Percentiles rank a stretch among this genome's conserved stretches.
Conservation (phyloP, 192 early-diverging fungal species). For the Coemansia sp. region DNA sequence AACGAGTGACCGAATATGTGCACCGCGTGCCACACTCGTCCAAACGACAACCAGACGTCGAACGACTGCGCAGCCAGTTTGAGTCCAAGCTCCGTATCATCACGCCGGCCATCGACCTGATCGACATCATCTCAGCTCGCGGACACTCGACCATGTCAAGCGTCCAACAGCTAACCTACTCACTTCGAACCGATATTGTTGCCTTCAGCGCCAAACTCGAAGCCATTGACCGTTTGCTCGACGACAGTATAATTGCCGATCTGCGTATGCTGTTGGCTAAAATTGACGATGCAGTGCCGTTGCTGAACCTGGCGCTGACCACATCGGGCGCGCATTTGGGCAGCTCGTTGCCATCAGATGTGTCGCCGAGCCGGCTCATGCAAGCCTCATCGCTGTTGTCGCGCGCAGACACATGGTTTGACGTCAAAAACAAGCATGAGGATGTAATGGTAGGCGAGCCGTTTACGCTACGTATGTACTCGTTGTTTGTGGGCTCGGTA, state of each 20-base stretch:
- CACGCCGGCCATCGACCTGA: constrained; percentile 69
- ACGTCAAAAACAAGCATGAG: neutral
- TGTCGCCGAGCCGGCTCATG: constrained; percentile 61
- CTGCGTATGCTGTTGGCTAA: constrained; percentile 34
- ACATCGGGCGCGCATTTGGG: constrained; percentile 56
- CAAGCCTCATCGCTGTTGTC: constrained; percentile 57
- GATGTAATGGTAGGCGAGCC: constrained; percentile 33
- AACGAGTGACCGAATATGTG: constrained; percentile 52
- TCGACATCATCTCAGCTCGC: constrained; percentile 63
- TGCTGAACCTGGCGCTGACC: constrained; percentile 57
- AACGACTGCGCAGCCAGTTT: constrained; percentile 47
- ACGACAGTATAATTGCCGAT: constrained; percentile 13
- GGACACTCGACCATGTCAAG: constrained; percentile 62
- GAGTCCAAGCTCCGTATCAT: constrained; percentile 59
- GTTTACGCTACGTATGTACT: constrained; percentile 64
- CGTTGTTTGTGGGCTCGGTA: constrained; percentile 66
- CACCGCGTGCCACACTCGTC: constrained; percentile 22
- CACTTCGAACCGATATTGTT: constrained; percentile 59
- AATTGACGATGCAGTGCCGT: constrained; percentile 57
- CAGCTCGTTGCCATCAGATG: constrained; percentile 36
- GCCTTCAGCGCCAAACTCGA: constrained; percentile 41
- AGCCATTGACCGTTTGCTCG: neutral
- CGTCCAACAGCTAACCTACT: constrained; percentile 56
- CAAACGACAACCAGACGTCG: constrained; percentile 31
- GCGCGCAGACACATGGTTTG: constrained; percentile 12